Base-by-base conservation (phyloP, 768 basidiomycete species). In the Lentinula detonsa region DNA sequence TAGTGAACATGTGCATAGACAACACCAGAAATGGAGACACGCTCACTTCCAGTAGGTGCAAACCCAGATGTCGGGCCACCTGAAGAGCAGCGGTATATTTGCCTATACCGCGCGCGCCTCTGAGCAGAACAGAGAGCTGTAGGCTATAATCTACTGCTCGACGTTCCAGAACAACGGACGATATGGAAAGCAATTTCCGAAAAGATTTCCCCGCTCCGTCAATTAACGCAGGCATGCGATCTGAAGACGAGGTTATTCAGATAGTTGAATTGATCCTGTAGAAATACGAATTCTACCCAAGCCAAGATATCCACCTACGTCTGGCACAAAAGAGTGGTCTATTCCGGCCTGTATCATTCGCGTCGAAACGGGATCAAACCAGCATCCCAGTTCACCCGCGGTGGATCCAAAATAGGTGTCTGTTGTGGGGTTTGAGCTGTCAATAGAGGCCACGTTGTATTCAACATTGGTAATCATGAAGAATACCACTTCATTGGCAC, bases 381-480 rank as follows among this genome's bases (percentile, higher is more conserved):
- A 91, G 67, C 90, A 95, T 0, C 96, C 96, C 16, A 95, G 69
- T 66, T 91, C 85, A 4, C 90, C 91, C 18, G 80, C 71, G 0
- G 80, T 78, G 1, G 80, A 80, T 15, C 85, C 83, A 23, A 81
- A 75, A 64, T 84, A 82, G 5, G 82, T 69, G 63, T 86, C 85
- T 21, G 52, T 46, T 21, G 60, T 28, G 23, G 37, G 48, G 34
- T 42, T 33, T 18, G 54, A 15, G 63, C 68, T 61, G 59, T 69
- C 46, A 64, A 69, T 71, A 37, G 78, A 66, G 5, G 85, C 70
- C 0, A 85, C 73, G 56, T 85, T 84, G 67, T 86, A 83, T 35
- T 91, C 88, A 37, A 97, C 73, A 59, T 88, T 83, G 13, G 91
- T 90, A 53, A 98, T 78, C 60, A 85, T 75, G 71, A 98, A 98